Evolutionary conservation across 805 yeast species (phyloP).

Genomic region (Vanderwaltozyma tropicalis): DNA sequence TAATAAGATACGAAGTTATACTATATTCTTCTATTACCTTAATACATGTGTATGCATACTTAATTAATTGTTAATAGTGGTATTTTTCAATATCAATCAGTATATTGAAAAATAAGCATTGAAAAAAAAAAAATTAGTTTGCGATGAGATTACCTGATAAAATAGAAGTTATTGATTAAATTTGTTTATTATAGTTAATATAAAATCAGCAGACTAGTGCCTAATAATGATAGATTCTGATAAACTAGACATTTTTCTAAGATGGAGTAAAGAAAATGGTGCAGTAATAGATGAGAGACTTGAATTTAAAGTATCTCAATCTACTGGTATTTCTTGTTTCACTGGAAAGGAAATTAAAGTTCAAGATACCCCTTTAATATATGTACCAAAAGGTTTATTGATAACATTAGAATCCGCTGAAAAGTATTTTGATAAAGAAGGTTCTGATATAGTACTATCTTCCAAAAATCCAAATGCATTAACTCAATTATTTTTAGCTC

Average conservation of each 20-base stretch:
- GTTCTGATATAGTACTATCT: constrained; percentile 3
- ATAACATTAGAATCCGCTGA: constrained; percentile 31
- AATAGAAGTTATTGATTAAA: too few relatives aligned
- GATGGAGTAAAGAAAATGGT: constrained; percentile 34
- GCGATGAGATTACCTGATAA: too few relatives aligned
- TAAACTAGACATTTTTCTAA: constrained; percentile 14
- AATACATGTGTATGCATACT: too few relatives aligned
- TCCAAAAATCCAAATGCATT: constrained; percentile 24
- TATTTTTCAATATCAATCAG: too few relatives aligned
- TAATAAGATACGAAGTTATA: too few relatives aligned
- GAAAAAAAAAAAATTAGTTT: too few relatives aligned
- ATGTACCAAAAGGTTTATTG: constrained; percentile 31
- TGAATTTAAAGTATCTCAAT: constrained; percentile 22
- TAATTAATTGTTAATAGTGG: too few relatives aligned
- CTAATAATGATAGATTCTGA: constrained; percentile 1
- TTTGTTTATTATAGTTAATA: too few relatives aligned
- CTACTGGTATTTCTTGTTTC: constrained; percentile 30
- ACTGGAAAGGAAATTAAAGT: constrained; percentile 8
- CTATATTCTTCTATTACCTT: too few relatives aligned
- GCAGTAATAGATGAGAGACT: constrained; percentile 29
- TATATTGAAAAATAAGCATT: too few relatives aligned
- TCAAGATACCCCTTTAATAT: constrained; percentile 22
- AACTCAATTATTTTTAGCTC: constrained; percentile 32
- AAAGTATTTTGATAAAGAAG: constrained; percentile 14
- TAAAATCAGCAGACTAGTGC: too few relatives aligned